Evolutionary conservation across 225 moss, liverwort and hornwort genomes (phyloP), one percentile per base, ranked within the genome.

Genomic region (Physcomitrium patens): DNA sequence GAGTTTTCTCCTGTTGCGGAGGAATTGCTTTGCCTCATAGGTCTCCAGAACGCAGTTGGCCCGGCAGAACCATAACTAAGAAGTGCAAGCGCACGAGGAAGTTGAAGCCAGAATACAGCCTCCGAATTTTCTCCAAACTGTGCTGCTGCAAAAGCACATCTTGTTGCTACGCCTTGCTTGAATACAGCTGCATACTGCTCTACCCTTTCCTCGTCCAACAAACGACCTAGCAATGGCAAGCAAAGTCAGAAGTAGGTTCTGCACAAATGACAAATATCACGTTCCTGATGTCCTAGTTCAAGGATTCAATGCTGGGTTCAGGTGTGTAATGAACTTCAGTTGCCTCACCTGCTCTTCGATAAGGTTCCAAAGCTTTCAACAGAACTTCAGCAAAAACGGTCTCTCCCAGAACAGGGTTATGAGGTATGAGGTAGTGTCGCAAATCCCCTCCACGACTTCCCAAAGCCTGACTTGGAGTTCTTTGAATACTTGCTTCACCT

Each of bases 101-200:
- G 85, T 82, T 99, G 99, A 68, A 99, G 91, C 99, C 99, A 99
- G 76, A 99, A 99, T 23, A 88, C 79, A 71, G 92, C 89, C 80
- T 99, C 99, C 17, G 93, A 86, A 61, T 90, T 92, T 76, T 99
- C 99, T 80, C 99, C 99, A 80, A 95, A 99, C 63, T 99, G 93
- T 52, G 99, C 99, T 15, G 99, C 99, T 71, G 95, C 93, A 77
- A 99, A 99, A 61, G 95, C 99, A 77, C 90, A 93, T 70, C 99
- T 90, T 50, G 93, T 87, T 27, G 95, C 91, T 75, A 95, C 91
- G 68, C 95, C 95, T 83, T 89, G 84, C 72, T 78, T 91, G 78
- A 87, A 92, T 64, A 90, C 79, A 59, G 88, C 84, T 26, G 85
- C 76, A 73, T 95, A 99, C 46, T 91, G 90, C 44, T 52, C 72